Conservation (phyloP, 352 stramenopile species). For the Elongisporangium prolatum region DNA sequence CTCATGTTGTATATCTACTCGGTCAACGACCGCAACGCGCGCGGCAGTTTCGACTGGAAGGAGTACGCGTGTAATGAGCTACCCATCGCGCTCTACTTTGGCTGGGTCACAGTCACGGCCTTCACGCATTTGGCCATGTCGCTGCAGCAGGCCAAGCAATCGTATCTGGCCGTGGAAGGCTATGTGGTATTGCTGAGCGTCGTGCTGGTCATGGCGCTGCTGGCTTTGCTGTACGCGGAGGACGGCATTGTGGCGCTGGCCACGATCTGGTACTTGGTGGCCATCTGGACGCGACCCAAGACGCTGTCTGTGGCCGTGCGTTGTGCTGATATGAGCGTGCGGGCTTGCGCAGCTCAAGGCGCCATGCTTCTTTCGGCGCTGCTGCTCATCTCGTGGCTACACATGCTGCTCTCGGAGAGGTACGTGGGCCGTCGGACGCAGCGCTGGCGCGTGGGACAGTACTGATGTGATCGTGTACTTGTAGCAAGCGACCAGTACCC, state of each 20-base stretch:
- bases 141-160: conserved; percentile 48
- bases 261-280: conserved; percentile 64
- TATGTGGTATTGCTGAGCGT: conserved; percentile 65
- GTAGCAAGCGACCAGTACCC: not conserved
- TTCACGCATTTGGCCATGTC: conserved; percentile 67
- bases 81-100: conserved; percentile 74
- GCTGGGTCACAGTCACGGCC: conserved; percentile 64
- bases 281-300: conserved; percentile 55
- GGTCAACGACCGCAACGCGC: conserved; percentile 62
- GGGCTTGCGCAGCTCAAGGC: conserved; percentile 55
- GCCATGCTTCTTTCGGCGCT: conserved; percentile 50
- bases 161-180: conserved; percentile 43
- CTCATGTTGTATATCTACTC: conserved; percentile 77
- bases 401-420: conserved; percentile 57
- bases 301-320: conserved; percentile 29
- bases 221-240: conserved; percentile 57
- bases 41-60: conserved; percentile 49
- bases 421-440: conserved; percentile 15
- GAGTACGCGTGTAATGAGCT: conserved; percentile 72
- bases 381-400: conserved; percentile 43
- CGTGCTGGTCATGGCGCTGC: conserved; percentile 51
- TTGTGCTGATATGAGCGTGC: conserved; percentile 51
- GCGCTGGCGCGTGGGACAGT: not conserved
- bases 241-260: conserved; percentile 57
- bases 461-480: not conserved